phyloP scores from a whole-genome alignment of 441 rosid genomes.

The Omphalea diandra region DNA sequence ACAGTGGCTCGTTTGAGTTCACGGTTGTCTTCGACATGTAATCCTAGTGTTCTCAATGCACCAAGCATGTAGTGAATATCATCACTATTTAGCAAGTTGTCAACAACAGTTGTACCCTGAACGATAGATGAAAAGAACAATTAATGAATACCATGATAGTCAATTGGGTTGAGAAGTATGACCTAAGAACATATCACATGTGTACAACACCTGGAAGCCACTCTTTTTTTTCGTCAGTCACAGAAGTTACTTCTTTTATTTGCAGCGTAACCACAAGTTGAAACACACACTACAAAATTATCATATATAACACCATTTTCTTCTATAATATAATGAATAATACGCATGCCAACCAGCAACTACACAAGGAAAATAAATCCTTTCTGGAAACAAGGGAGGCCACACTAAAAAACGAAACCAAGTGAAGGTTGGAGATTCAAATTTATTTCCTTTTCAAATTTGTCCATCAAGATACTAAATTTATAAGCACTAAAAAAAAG shows the following conservation, averaged over 20 bases:
- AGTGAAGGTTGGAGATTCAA: neutral
- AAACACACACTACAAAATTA: neutral
- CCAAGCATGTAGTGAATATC: conserved; percentile 91
- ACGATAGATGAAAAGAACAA: conserved; percentile 1
- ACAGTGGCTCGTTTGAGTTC: conserved; percentile 62
- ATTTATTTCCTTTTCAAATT: neutral
- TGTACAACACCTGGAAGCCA: neutral
- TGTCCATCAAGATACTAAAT: neutral
- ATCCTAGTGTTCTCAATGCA: conserved; percentile 75
- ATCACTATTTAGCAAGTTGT: conserved; percentile 89
- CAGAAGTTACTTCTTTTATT: too few species aligned
- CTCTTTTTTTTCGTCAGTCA: too few species aligned
- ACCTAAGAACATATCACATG: neutral
- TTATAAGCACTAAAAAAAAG: conserved; percentile 1
- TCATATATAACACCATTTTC: neutral
- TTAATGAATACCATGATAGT: neutral
- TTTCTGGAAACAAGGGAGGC: neutral
- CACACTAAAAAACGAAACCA: neutral
- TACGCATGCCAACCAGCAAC: neutral
- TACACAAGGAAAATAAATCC: neutral
- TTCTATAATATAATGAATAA: neutral
- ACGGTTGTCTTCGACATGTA: conserved; percentile 57
- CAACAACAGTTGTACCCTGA: conserved; percentile 87
- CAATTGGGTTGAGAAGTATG: neutral
- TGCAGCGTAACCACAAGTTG: neutral